Base-by-base conservation (phyloP, 768 basidiomycete species). In the Mycena filopes region DNA sequence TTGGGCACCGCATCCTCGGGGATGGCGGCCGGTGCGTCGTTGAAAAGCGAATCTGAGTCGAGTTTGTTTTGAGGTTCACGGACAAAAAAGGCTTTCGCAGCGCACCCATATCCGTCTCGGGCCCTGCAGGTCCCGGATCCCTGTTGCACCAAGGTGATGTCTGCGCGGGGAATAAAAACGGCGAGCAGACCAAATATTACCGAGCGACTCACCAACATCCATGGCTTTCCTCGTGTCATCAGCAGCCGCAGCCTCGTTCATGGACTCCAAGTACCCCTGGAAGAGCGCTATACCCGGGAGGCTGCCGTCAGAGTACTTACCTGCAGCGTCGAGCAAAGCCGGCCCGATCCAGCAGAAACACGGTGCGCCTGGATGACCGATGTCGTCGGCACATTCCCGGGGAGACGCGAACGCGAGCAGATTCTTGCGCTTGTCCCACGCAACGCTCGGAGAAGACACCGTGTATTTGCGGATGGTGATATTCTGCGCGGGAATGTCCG, bases 261-360 rank as follows among this genome's bases (percentile, higher is more conserved):
- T 43, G 29, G 40, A 51, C 3, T 25, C 12, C 5, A 51, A 40
- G 33, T 60, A 60, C 16, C 48, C 59, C 10, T 26, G 25, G 49
- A 60, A 60, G 0, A 60, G 23, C 23, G 42, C 43, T 18, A 6
- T 29, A 4, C 48, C 33, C 20, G 13, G 15, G 1, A 60, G 48
- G 21, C 16, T 3, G 15, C 9, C 60, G n/a, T 26, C 43, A n/a
- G 41, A 25, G 43, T 28, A 53, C 3, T 61, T 36, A 31, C 4
- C 46, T 2, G 60, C 60, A 21, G 60, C 60, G 7, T 53, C 60
- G 20, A 47, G 60, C 6, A 61, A 5, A 18, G 47, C 38, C 0
- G 60, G 60, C 4, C 60, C 60, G 6, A 61, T 42, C 60, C 60
- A 61, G 45, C 60, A 61, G 1, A 61, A n/a, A 29, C 60, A 61